Percentiles rank a stretch among this genome's conserved stretches.
phyloP scores from a whole-genome alignment of 495 filamentous ascomycete species.

The Aspergillus funiculosus region DNA sequence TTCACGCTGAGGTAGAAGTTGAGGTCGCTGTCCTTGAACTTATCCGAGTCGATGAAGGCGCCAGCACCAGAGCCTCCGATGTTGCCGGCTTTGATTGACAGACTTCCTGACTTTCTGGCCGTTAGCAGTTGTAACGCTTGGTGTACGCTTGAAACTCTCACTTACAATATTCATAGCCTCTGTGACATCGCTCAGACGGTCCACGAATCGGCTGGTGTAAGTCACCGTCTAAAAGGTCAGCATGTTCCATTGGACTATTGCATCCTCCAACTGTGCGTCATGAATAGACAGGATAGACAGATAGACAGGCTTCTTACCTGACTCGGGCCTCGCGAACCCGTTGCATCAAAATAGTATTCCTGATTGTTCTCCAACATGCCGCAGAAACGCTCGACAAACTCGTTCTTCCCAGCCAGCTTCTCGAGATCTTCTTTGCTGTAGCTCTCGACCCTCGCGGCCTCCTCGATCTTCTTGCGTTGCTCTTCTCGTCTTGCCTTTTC shows the following conservation, averaged over 20 bases:
- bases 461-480: constrained; percentile 69
- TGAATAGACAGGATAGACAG: too few relatives aligned
- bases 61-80: background rate
- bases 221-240: too few relatives aligned
- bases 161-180: constrained; percentile 27
- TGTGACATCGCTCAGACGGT: constrained; percentile 32
- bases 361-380: too few relatives aligned
- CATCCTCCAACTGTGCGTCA: too few relatives aligned
- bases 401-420: constrained; percentile 96
- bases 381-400: constrained; percentile 86
- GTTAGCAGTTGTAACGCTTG: background rate
- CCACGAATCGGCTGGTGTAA: constrained; percentile 29
- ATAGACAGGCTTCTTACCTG: too few relatives aligned
- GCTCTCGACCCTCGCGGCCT: too few relatives aligned
- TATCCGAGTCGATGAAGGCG: constrained; percentile 30
- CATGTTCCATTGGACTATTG: too few relatives aligned
- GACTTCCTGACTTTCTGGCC: background rate
- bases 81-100: background rate
- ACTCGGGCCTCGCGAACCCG: constrained; percentile 33
- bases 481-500: constrained; percentile 86
- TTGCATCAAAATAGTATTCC: constrained; percentile 79
- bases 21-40: constrained; percentile 31
- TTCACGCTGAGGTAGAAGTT: constrained; percentile 36
- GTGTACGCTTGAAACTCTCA: background rate
- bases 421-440: constrained; percentile 78